A percentile compares a stretch with the other conserved stretches of the same genome.
phyloP scores from a whole-genome alignment of 1,284 basidiomycete genomes.

The Ganoderma lucidum region DNA sequence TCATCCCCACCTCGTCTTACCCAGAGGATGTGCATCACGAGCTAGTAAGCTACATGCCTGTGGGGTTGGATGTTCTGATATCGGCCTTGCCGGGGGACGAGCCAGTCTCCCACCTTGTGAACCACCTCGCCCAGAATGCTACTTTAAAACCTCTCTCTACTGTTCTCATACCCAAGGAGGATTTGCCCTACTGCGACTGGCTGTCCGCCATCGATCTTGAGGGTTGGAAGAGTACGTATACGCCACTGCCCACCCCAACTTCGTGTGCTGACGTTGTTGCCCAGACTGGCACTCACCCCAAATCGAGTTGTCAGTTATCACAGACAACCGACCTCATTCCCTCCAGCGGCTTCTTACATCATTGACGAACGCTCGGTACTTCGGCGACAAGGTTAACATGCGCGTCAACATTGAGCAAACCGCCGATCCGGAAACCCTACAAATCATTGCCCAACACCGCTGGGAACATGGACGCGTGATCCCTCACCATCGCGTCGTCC shows the following conservation, averaged over 20 bases:
- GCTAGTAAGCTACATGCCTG: slow-evolving; percentile 5
- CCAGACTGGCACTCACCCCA: slow-evolving; percentile 78
- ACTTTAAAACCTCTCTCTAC: slow-evolving; percentile 27
- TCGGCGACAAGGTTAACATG: slow-evolving; percentile 69
- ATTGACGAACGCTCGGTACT: slow-evolving; percentile 65
- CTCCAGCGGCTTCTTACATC: slow-evolving; percentile 72
- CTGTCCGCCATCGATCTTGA: slow-evolving; percentile 62
- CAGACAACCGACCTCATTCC: slow-evolving; percentile 78
- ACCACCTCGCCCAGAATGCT: neutral
- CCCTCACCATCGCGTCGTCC: slow-evolving; percentile 74
- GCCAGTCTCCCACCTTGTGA: neutral
- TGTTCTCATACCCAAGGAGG: slow-evolving; percentile 53
- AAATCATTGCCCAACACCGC: slow-evolving; percentile 54
- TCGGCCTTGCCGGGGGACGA: slow-evolving; percentile 2
- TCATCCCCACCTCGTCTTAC: neutral
- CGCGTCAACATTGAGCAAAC: slow-evolving; percentile 81
- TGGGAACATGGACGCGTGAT: slow-evolving; percentile 70
- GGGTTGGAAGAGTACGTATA: slow-evolving; percentile 62
- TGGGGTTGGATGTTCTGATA: slow-evolving; percentile 32
- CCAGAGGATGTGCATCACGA: neutral
- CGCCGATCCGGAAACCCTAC: slow-evolving; percentile 66
- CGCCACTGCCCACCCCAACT: too few species aligned
- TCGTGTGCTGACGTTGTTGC: slow-evolving; percentile 3
- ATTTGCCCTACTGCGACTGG: slow-evolving; percentile 69
- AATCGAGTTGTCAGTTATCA: slow-evolving; percentile 77